Base-by-base conservation (phyloP, 108 stramenopile genomes). In the Aureococcus anophagefferens region DNA sequence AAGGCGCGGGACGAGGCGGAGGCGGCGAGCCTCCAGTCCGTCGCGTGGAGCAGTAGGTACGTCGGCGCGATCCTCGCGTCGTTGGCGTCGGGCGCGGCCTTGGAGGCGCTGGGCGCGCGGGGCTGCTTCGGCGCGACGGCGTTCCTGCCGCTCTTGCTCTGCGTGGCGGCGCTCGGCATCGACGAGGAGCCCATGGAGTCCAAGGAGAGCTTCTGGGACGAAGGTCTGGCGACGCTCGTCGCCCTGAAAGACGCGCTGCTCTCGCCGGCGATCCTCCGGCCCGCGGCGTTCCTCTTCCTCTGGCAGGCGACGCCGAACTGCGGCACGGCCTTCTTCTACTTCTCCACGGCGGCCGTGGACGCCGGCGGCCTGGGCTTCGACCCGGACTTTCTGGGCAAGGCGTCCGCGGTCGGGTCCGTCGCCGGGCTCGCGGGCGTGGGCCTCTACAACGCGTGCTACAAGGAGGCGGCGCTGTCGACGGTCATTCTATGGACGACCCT, bases 261-360 rank as follows among this genome's bases (percentile, higher is more conserved):
- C 21, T 59, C 51, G 51, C 87, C 88, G 28, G 77, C 83, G 28
- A 90, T 96, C 62, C 94, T 84, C 82, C 91, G 89, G 80, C 95
- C 95, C 32, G 89, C 92, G 7, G 73, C 93, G 0, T 97, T 94
- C 72, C 67, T 97, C 30, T 94, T 97, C 77, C 75, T 95, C 32
- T 97, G 96, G 96, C 89, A 94, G 83, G 88, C 93, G 14, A 95
- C 94, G 29, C 96, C 96, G 33, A 88, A 91, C 30, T 81, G 86
- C 62, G 96, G 94, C 66, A 88, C 90, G 17, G 96, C 96, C 28
- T 91, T 93, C 79, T 83, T 97, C 35, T 97, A 91, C 69, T 97
- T 93, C 72, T 75, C 93, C 68, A 95, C 93, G 4, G 83, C 51
- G 51, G 13, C 21, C 21, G 51, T 59, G 21, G 51, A 59, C 51